phyloP scores from a whole-genome alignment of 176 grass and related monocot species.

The Aegilops sharonensis region DNA sequence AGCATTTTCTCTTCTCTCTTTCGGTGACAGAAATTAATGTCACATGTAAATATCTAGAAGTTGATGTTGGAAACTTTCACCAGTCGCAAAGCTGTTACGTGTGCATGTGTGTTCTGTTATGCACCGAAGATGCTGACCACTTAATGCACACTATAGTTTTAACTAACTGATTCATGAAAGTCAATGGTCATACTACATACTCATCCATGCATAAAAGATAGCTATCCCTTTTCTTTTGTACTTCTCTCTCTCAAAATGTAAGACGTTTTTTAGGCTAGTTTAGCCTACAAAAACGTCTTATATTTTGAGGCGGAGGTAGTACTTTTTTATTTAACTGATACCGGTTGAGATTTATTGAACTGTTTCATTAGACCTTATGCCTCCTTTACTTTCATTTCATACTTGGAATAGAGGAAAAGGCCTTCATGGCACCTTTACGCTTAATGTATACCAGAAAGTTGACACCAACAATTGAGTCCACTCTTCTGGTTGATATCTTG shows the following conservation, averaged over 20 bases:
- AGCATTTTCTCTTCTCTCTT: too few relatives aligned
- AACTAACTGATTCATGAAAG: not conserved
- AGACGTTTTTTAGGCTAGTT: too few relatives aligned
- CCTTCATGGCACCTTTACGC: slow-evolving; percentile 57
- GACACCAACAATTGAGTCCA: not conserved
- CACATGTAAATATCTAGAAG: too few relatives aligned
- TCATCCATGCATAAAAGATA: not conserved
- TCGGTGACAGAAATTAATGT: too few relatives aligned
- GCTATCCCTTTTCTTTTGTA: not conserved
- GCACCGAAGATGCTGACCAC: too few relatives aligned
- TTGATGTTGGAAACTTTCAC: too few relatives aligned
- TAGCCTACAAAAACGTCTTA: too few relatives aligned
- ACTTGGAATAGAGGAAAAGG: slow-evolving; percentile 71
- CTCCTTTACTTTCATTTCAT: not conserved
- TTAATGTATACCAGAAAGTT: not conserved
- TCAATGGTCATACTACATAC: not conserved
- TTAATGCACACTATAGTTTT: not conserved
- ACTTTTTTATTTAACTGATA: too few relatives aligned
- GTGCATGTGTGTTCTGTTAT: too few relatives aligned
- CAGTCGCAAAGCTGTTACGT: too few relatives aligned
- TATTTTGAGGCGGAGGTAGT: too few relatives aligned
- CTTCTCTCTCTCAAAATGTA: not conserved
- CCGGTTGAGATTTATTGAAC: not conserved
- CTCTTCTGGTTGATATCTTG: not conserved
- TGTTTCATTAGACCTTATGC: not conserved